Evolutionary conservation across 805 yeast species (phyloP), one percentile per base, ranked within the genome.

Genomic region (Saccharomycopsis sp.): DNA sequence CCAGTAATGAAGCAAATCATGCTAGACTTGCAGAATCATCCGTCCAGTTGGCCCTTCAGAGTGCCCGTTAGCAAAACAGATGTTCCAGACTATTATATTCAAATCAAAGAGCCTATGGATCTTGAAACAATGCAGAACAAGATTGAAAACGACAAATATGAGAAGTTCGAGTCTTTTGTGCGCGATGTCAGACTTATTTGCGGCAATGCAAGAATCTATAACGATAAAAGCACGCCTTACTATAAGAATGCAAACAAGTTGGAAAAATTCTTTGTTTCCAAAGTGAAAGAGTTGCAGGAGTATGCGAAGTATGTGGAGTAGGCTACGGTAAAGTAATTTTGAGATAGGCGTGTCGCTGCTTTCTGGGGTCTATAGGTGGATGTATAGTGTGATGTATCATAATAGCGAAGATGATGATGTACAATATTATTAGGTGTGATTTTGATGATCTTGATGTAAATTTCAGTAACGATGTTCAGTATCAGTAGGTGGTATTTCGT

Each of bases 71-170:
- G 87, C 69, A 84, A 81, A 68, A 95, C 89, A 47, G 99, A 94
- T 68, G 99, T 94, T 9, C 90, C 95, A 1, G 99, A 94, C 71
- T 94, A 94, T 68, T 94, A 92, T 71, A 96, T 90, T 63, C 94
- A 94, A 29, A 92, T 94, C 63, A 91, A 91, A 68, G 97, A 94
- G 69, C 99, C 99, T 4, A 94, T 94, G 99, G 99, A 94, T 69
- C 75, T 94, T 57, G 84, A 94, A 50, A 91, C 97, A 0, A 94
- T 94, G 97, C 98, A 94, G 68, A 85, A 81, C 67, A 90, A 91
- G 69, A 76, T 94, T 40, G 98, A 92, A 62, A 89, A 88, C 66
- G 97, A 94, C 72, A 87, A 87, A 64, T 94, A 94, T 71, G 89
- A 88, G 62, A 82, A 87, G 14, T 86, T 94, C 80, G 97, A 91